phyloP scores from a whole-genome alignment of 2,329 filamentous ascomycete genomes.

The Cercospora zeina region DNA sequence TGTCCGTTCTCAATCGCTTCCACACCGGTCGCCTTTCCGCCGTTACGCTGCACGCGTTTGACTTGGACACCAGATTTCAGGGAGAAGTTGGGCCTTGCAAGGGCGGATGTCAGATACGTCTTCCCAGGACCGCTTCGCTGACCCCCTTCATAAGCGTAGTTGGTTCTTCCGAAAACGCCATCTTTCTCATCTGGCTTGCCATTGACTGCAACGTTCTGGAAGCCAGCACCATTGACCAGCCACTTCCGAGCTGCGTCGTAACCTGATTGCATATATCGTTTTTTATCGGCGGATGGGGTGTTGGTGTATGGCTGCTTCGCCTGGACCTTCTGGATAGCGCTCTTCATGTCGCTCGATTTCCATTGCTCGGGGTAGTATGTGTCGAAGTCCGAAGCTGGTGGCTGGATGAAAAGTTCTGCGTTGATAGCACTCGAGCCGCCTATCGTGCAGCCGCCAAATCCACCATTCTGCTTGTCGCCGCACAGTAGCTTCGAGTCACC shows the following conservation, averaged over 20 bases:
- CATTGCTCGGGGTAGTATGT: slow-evolving; percentile 55
- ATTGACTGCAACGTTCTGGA: slow-evolving; percentile 52
- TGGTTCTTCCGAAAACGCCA: slow-evolving; percentile 51
- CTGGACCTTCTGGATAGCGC: slow-evolving; percentile 51
- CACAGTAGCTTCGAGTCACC: slow-evolving; percentile 46
- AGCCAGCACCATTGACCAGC: slow-evolving; percentile 54
- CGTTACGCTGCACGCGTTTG: slow-evolving; percentile 53
- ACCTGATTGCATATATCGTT: slow-evolving; percentile 54
- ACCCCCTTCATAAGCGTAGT: slow-evolving; percentile 48
- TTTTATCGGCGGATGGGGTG: slow-evolving; percentile 58
- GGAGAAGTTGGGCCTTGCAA: slow-evolving; percentile 54
- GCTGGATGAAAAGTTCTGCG: slow-evolving; percentile 60
- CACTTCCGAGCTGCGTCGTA: slow-evolving; percentile 52
- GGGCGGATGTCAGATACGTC: slow-evolving; percentile 54
- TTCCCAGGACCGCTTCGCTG: slow-evolving; percentile 47
- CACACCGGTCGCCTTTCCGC: slow-evolving; percentile 57
- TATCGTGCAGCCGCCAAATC: slow-evolving; percentile 52
- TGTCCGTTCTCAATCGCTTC: slow-evolving; percentile 59
- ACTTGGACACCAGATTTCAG: slow-evolving; percentile 57
- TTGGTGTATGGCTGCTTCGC: slow-evolving; percentile 57
- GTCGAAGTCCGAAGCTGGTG: slow-evolving; percentile 61
- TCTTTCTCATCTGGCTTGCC: slow-evolving; percentile 52
- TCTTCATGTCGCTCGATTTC: slow-evolving; percentile 53
- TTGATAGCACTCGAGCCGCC: slow-evolving; percentile 63
- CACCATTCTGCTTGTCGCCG: slow-evolving; percentile 42